phyloP scores from a whole-genome alignment of 164 flowering plant species.

The Saururus chinensis region DNA sequence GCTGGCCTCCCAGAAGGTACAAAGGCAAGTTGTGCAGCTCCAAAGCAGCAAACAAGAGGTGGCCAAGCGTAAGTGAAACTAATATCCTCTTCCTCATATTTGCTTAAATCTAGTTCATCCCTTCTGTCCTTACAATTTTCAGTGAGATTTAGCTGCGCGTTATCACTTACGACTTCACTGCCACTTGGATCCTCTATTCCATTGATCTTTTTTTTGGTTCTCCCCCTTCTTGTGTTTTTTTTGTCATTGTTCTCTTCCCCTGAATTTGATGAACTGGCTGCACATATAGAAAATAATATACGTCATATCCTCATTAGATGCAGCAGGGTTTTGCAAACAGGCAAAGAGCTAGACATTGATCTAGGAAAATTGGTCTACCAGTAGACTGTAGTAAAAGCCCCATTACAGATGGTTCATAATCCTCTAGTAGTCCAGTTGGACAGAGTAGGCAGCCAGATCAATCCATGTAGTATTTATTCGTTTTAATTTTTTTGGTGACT shows the following conservation, averaged over 20 bases:
- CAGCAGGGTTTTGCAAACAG: no score
- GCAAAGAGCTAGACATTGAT: not conserved
- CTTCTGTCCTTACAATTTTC: slow-evolving; percentile 26
- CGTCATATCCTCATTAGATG: not conserved
- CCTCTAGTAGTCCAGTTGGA: no score
- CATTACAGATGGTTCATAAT: not conserved
- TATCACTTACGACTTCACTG: slow-evolving; percentile 23
- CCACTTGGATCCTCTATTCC: slow-evolving; percentile 26
- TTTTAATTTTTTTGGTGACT: not conserved
- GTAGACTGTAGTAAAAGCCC: no score
- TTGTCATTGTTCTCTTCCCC: slow-evolving; percentile 32
- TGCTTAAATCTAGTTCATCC: slow-evolving; percentile 27
- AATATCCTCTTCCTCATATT: slow-evolving; percentile 54
- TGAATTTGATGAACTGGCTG: slow-evolving; percentile 25
- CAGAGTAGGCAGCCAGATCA: no score
- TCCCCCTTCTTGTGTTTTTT: slow-evolving; percentile 32
- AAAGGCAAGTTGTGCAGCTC: slow-evolving; percentile 79
- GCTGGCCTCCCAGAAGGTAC: slow-evolving; percentile 83
- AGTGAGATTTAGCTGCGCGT: slow-evolving; percentile 16
- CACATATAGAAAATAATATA: slow-evolving; percentile 1
- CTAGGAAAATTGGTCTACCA: not conserved
- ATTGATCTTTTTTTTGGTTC: slow-evolving; percentile 25
- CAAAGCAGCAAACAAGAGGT: slow-evolving; percentile 94
- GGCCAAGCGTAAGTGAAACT: slow-evolving; percentile 79
- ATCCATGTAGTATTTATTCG: not conserved